Base-by-base conservation (phyloP, 176 grass and related monocot species). In the Thinopyrum elongatum region DNA sequence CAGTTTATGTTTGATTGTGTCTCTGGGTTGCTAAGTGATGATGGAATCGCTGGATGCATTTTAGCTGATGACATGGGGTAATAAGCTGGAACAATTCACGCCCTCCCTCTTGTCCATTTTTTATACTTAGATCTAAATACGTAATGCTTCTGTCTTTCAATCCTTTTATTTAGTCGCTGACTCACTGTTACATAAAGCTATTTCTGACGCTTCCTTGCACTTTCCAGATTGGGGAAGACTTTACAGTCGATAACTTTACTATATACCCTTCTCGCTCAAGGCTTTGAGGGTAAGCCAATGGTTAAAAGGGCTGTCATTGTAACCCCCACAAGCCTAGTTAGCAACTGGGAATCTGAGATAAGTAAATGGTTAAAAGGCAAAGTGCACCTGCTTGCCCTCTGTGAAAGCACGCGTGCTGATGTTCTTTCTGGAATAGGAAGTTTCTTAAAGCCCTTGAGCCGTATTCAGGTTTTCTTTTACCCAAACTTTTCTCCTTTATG, bases 1-100 rank as follows among this genome's bases (percentile, higher is more conserved):
- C 97, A 94, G 34, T 96, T 99, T 89, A 99, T 96, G 94, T 96
- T 99, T 86, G 92, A 96, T 82, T 99, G 94, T 94, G 97, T 96
- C 57, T 96, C 97, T 90, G 97, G 97, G 70, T 86, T 88, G 63
- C 91, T 93, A 74, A 82, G 82, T 88, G 88, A 82, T 65, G 92
- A 96, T 90, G 97, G 97, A 77, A 94, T 99, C 15, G 88, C 86
- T 77, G 97, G 97, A 67, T 99, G 97, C 88, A 99, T 99, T 90
- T 91, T 94, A 87, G 97, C 97, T 79, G 97, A 99, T 88, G 94
- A 99, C 87, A 99, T 99, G 97, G 97, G 97, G 94, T 96, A 99
- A 90, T 63, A 67, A 81, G 6, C 82, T 86, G 55, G 61, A 46
- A 59, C 28, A 33, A 65, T 63, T 80, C 34, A 46, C 17, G 36